Percentiles rank a stretch among this genome's conserved stretches.
These are phyloP conservation scores for Penicillium verhagenii DNA, from an alignment of 495 filamentous ascomycete species.

Conservation along the genomic window DNA sequence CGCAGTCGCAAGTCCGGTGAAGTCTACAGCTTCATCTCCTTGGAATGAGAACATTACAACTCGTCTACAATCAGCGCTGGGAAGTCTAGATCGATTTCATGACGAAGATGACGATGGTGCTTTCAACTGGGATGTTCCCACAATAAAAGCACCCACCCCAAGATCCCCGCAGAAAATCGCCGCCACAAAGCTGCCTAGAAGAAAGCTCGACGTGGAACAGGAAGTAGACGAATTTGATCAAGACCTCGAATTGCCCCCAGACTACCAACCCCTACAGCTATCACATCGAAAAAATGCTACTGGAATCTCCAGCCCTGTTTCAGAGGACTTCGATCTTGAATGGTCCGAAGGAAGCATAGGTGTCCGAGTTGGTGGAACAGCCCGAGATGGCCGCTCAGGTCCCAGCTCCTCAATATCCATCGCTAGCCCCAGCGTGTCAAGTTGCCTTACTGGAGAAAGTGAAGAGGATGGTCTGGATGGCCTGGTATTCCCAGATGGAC, in stretches of 20 bases:
- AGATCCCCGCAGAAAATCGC: conserved; percentile 49
- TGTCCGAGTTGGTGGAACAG: conserved; percentile 81
- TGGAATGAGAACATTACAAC: conserved; percentile 30
- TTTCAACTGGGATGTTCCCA: conserved; percentile 63
- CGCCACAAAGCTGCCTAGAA: not conserved
- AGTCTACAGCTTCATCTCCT: conserved; percentile 31
- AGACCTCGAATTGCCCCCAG: conserved; percentile 71
- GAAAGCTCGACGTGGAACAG: conserved; percentile 31
- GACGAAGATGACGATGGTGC: conserved; percentile 61
- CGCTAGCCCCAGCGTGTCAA: conserved; percentile 86
- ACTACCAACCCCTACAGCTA: conserved; percentile 57
- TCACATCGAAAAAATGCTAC: conserved; percentile 57
- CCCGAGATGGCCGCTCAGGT: conserved; percentile 70
- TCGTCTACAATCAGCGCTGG: conserved; percentile 24
- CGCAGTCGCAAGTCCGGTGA: conserved; percentile 40
- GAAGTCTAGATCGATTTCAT: conserved; percentile 56
- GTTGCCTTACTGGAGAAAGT: conserved; percentile 87
- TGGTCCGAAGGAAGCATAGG: conserved; percentile 93
- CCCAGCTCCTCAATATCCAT: conserved; percentile 84
- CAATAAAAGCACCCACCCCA: conserved; percentile 66
- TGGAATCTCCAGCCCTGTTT: conserved; percentile 53
- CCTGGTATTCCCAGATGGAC: conserved; percentile 77
- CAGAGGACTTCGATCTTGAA: conserved; percentile 77
- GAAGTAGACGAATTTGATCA: conserved; percentile 68
- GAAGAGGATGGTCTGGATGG: conserved; percentile 88